Conservation (phyloP, 805 yeast species). For the Lipomyces spencermartinsiae region DNA sequence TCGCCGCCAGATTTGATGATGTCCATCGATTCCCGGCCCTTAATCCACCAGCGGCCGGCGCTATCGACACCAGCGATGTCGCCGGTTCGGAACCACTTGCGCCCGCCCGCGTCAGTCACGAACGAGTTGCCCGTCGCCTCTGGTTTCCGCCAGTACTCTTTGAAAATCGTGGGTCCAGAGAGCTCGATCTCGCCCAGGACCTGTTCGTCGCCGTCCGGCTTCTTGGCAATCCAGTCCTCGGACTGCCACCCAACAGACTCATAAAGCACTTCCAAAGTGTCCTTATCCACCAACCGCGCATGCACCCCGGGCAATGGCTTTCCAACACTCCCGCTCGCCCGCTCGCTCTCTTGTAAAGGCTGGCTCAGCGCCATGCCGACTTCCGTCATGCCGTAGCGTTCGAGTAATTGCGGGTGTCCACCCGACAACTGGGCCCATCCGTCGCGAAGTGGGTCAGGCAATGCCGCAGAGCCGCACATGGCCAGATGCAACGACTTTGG, state of each 20-base stretch:
- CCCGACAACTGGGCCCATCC: slow-evolving; percentile 44
- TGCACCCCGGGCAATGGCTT: slow-evolving; percentile 45
- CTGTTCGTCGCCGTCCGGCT: slow-evolving; percentile 33
- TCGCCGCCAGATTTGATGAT: slow-evolving; percentile 49
- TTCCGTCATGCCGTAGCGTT: slow-evolving; percentile 49
- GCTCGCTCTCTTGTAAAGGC: slow-evolving; percentile 40
- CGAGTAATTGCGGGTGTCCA: slow-evolving; percentile 44
- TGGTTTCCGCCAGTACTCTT: slow-evolving; percentile 56
- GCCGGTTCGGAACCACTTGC: slow-evolving; percentile 62
- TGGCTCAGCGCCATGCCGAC: slow-evolving; percentile 47
- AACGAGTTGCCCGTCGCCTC: slow-evolving; percentile 57
- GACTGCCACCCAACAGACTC: slow-evolving; percentile 37
- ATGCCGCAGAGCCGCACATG: slow-evolving; percentile 49
- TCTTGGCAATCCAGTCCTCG: slow-evolving; percentile 29
- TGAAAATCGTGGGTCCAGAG: slow-evolving; percentile 62
- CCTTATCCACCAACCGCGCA: slow-evolving; percentile 44
- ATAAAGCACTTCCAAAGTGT: slow-evolving; percentile 36
- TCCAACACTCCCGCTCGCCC: slow-evolving; percentile 45
- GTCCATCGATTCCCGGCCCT: slow-evolving; percentile 48
- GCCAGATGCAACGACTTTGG: slow-evolving; percentile 40
- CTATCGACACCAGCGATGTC: slow-evolving; percentile 58
- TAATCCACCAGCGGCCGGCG: slow-evolving; percentile 56
- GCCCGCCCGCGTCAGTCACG: slow-evolving; percentile 47
- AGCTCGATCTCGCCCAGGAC: slow-evolving; percentile 58
- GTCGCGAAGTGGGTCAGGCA: slow-evolving; percentile 45